phyloP scores from a whole-genome alignment of 305 asterid species.

The Caryopteris hybrid region DNA sequence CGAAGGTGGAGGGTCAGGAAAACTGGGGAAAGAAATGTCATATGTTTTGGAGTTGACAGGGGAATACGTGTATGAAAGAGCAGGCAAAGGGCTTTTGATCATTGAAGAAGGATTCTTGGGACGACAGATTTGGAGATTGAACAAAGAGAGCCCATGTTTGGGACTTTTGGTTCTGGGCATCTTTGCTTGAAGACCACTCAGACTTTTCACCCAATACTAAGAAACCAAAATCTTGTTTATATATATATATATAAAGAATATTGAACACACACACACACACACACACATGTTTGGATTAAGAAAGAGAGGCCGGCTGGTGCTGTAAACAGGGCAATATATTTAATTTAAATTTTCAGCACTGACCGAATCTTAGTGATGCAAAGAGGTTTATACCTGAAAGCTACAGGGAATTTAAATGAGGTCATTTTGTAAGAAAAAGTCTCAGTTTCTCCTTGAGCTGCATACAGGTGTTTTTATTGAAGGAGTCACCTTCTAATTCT shows the following conservation, averaged over 20 bases:
- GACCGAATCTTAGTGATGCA: slow-evolving; percentile 39
- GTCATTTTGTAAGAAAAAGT: slow-evolving; percentile 28
- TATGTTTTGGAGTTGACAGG: slow-evolving; percentile 31
- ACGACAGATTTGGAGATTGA: slow-evolving; percentile 54
- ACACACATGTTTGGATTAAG: not conserved
- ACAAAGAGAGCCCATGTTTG: slow-evolving; percentile 41
- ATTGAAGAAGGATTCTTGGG: slow-evolving; percentile 35
- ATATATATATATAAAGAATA: not conserved
- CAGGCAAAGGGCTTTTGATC: slow-evolving; percentile 34
- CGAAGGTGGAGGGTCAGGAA: slow-evolving; percentile 58
- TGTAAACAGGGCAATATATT: not conserved
- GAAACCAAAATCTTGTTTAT: not conserved
- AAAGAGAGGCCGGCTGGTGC: slow-evolving; percentile 29
- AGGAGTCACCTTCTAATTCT: not conserved
- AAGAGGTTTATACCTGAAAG: slow-evolving; percentile 33
- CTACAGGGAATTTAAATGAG: slow-evolving; percentile 33
- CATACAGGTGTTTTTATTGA: slow-evolving; percentile 18
- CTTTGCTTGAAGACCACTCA: not conserved
- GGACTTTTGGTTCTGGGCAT: slow-evolving; percentile 53
- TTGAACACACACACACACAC: not conserved
- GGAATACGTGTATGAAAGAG: slow-evolving; percentile 14
- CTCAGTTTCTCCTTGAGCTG: slow-evolving; percentile 13
- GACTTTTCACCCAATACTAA: not conserved
- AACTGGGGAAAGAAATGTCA: slow-evolving; percentile 35
- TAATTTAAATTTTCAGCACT: not conserved